phyloP scores from a whole-genome alignment of 306 rosid species.

The Dalbergia cochinchinensis region DNA sequence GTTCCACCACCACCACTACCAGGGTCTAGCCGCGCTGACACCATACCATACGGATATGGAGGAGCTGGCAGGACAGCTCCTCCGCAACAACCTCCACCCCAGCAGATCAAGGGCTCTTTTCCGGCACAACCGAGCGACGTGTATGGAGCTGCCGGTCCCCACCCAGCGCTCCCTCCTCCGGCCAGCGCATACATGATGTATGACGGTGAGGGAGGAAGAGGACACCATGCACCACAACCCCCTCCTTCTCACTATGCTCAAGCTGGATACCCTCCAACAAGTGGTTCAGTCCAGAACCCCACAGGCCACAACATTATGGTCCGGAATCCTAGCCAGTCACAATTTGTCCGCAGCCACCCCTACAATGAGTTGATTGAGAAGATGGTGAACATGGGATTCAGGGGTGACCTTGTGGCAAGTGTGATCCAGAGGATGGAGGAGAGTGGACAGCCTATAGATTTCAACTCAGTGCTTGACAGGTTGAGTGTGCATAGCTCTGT shows the following conservation, averaged over 20 bases:
- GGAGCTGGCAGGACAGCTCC: conserved; percentile 76
- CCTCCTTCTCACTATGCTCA: conserved; percentile 70
- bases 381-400: conserved; percentile 84
- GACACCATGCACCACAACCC: conserved; percentile 67
- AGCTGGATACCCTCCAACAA: conserved; percentile 77
- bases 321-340: conserved; percentile 69
- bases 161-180: conserved; percentile 68
- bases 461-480: conserved; percentile 89
- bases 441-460: conserved; percentile 85
- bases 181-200: conserved; percentile 84
- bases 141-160: conserved; percentile 66
- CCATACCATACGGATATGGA: conserved; percentile 77
- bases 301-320: conserved; percentile 59
- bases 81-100: conserved; percentile 82
- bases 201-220: conserved; percentile 77
- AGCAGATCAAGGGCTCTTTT: conserved; percentile 71
- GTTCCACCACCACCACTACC: conserved; percentile 71
- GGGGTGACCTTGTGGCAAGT: conserved; percentile 76
- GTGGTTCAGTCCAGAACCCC: conserved; percentile 72
- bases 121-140: conserved; percentile 68
- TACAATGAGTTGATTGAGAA: conserved; percentile 87
- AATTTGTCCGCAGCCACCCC: conserved; percentile 75
- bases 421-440: conserved; percentile 99
- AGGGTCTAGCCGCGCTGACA: conserved; percentile 68
- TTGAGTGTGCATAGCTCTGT: conserved; percentile 76